Evolutionary conservation across 225 moss, liverwort and hornwort genomes (phyloP).

Genomic region (Polytrichum formosum): DNA sequence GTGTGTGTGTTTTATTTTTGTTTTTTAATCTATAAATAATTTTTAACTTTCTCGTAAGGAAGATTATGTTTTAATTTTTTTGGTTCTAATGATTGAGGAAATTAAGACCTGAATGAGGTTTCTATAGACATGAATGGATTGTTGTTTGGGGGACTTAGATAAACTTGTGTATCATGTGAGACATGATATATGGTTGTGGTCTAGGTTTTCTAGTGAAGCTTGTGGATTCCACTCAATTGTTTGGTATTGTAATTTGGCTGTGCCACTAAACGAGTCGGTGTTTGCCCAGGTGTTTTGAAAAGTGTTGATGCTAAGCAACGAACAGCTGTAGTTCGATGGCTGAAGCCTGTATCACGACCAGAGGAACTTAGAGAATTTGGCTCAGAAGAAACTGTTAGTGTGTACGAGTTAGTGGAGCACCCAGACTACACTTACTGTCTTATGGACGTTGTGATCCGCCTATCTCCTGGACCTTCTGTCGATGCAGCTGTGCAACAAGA

Average conservation of each 20-base stretch:
- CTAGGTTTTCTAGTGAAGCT: too few species aligned
- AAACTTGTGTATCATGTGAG: too few species aligned
- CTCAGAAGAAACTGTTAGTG: conserved; percentile 90
- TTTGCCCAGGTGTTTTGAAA: conserved; percentile 62
- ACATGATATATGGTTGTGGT: too few species aligned
- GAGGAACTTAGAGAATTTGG: conserved; percentile 82
- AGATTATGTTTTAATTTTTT: too few species aligned
- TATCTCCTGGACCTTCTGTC: conserved; percentile 48
- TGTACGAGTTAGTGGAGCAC: conserved; percentile 92
- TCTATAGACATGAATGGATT: too few species aligned
- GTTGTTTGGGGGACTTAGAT: too few species aligned
- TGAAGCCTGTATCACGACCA: conserved; percentile 62
- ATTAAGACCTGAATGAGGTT: too few species aligned
- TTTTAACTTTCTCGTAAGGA: too few species aligned
- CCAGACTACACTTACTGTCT: conserved; percentile 90
- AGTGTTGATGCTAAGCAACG: conserved; percentile 88
- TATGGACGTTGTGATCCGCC: conserved; percentile 92
- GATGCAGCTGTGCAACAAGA: conserved; percentile 29
- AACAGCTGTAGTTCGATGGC: conserved; percentile 84
- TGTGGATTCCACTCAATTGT: too few species aligned
- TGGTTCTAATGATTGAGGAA: too few species aligned
- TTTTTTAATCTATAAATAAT: background rate
- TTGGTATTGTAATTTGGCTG: too few species aligned
- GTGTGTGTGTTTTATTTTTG: background rate
- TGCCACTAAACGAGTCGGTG: too few species aligned